Evolutionary conservation across 2,329 filamentous ascomycete species (phyloP).

Genomic region (Trichoderma cornu-damae): DNA sequence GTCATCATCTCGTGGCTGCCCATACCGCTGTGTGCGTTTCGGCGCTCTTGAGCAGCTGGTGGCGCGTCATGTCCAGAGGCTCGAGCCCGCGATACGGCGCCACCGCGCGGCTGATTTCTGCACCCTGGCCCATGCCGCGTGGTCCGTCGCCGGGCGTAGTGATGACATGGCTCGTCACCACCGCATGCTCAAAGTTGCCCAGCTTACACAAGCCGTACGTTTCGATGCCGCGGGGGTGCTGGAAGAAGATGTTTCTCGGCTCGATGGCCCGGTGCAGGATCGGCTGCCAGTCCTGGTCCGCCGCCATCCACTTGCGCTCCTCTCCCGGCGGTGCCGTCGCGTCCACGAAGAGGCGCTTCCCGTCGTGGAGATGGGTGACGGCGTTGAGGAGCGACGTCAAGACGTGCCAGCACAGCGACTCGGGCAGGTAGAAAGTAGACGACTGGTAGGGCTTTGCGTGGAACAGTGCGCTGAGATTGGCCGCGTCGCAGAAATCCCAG

Average conservation of each 20-base stretch:
- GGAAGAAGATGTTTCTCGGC: conserved; percentile 47
- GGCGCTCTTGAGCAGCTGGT: conserved; percentile 11
- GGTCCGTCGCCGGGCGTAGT: neutral
- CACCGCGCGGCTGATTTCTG: conserved; percentile 17
- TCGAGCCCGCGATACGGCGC: conserved; percentile 21
- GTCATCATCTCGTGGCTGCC: neutral
- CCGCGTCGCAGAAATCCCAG: conserved; percentile 51
- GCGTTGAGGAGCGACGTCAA: conserved; percentile 44
- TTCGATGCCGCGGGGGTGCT: conserved; percentile 43
- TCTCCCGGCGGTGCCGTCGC: conserved; percentile 1
- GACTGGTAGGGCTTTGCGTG: conserved; percentile 23
- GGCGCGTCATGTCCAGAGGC: conserved; percentile 6
- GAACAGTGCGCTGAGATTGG: conserved; percentile 43
- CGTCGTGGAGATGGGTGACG: conserved; percentile 50
- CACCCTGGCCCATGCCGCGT: neutral
- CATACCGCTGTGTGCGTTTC: neutral
- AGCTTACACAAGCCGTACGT: conserved; percentile 52
- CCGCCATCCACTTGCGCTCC: conserved; percentile 18
- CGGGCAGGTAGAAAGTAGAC: conserved; percentile 39
- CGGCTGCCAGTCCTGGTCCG: conserved; percentile 45
- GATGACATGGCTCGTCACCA: conserved; percentile 35
- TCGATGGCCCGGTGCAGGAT: conserved; percentile 47
- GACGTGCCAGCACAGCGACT: conserved; percentile 54
- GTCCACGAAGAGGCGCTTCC: conserved; percentile 30
- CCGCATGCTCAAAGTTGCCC: conserved; percentile 42